Conservation (phyloP, 495 filamentous ascomycete genomes). For the Rostrohypoxylon terebratum region DNA sequence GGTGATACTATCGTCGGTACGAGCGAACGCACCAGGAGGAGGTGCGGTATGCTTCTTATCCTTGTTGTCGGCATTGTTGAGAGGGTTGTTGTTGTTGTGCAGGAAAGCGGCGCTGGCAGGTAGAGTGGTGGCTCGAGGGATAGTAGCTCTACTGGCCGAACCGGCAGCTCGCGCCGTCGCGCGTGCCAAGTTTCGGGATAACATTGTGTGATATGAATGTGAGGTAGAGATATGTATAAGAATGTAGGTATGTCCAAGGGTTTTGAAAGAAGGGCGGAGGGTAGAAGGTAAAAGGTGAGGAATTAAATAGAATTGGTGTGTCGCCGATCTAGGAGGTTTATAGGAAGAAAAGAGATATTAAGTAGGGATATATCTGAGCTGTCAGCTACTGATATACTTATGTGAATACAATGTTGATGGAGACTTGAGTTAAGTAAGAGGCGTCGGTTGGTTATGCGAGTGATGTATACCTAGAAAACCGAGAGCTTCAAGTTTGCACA, state of each 20-base stretch:
- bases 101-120: slow-evolving; percentile 36
- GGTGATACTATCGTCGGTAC: slow-evolving; percentile 79
- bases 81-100: slow-evolving; percentile 47
- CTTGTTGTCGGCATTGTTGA: slow-evolving; percentile 45
- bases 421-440: neutral
- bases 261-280: neutral
- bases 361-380: slow-evolving; percentile 1
- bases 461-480: neutral
- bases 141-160: slow-evolving; percentile 30
- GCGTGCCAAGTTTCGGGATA: slow-evolving; percentile 42
- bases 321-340: slow-evolving; percentile 2
- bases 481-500: slow-evolving; percentile 35
- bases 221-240: neutral
- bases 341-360: slow-evolving; percentile 15
- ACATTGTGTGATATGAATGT: slow-evolving; percentile 26
- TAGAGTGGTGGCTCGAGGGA: slow-evolving; percentile 35
- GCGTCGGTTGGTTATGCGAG: neutral
- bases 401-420: slow-evolving; percentile 5
- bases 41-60: slow-evolving; percentile 40
- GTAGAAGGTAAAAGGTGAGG: neutral
- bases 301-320: neutral
- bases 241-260: neutral
- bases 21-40: slow-evolving; percentile 68
- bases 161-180: slow-evolving; percentile 37
- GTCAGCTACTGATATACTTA: slow-evolving; percentile 2